Base-by-base conservation (phyloP, 192 early-diverging fungal genomes). In the Backusella sp. region DNA sequence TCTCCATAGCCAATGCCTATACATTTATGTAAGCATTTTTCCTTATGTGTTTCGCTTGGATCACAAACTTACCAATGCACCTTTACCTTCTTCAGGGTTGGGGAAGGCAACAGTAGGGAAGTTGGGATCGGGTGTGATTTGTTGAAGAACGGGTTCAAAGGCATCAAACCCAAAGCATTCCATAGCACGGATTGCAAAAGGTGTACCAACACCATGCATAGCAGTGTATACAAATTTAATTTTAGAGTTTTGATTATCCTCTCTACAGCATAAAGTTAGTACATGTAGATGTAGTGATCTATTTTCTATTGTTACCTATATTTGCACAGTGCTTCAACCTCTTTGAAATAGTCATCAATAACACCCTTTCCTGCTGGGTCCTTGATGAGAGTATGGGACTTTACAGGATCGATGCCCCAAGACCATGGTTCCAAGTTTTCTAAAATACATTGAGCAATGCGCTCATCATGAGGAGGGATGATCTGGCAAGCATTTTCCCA, bases 141-240 rank as follows among this genome's bases (percentile, higher is more conserved):
- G 96, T 73, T 90, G 86, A 12, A 88, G 82, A 4, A 92, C 91
- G 11, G 83, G 71, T 23, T 90, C 82, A 74, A 91, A 92, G 3
- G 90, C 84, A 73, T 89, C 85, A 36, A 97, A 83, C 32, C 88
- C 88, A 78, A 97, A 94, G 12, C 79, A 70, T 66, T 89, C 85
- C 71, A 96, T 86, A 14, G 92, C 87, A 41, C 86, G 82, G 23
- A 88, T 82, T 3, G 93, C 95, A 84, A 91, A 95, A 17, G 88
- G 89, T 8, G 86, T 83, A 26, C 97, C 97, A 35, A 98, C 96
- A 67, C 97, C 97, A 76, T 98, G 97, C 97, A 98, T 97, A 19
- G 97, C 90, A 26, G 95, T 98, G 79, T 97, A 97, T 17, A 93
- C 92, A 80, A 94, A 93, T 77, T 89, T 88, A 30, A 92, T 69